A percentile compares a stretch with the other conserved stretches of the same genome.
phyloP scores from a whole-genome alignment of 2,329 filamentous ascomycete species.

The Ascocoryne sarcoides region DNA sequence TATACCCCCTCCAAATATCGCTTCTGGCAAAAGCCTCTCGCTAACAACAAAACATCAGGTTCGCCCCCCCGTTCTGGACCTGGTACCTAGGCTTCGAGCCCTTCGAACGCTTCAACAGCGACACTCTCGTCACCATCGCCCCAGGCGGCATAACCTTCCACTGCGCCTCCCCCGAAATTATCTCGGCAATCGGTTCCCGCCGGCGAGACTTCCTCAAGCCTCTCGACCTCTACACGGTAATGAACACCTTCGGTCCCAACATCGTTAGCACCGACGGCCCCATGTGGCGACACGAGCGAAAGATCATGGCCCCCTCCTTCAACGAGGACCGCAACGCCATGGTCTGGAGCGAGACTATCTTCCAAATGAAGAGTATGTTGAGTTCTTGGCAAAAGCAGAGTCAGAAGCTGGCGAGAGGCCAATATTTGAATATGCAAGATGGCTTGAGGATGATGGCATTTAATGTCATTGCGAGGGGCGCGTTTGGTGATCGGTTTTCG shows the following conservation, averaged over 20 bases:
- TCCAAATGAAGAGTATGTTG: slow-evolving; percentile 35
- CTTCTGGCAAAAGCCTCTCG: too few species aligned
- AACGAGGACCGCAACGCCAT: slow-evolving; percentile 36
- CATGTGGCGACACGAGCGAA: slow-evolving; percentile 22
- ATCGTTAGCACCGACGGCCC: slow-evolving; percentile 21
- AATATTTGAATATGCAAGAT: slow-evolving; percentile 28
- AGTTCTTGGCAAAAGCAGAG: slow-evolving; percentile 22
- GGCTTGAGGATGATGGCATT: slow-evolving; percentile 41
- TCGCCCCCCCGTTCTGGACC: slow-evolving; percentile 5
- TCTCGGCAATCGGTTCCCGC: slow-evolving; percentile 15
- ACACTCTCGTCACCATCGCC: slow-evolving; percentile 54
- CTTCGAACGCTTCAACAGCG: slow-evolving; percentile 21
- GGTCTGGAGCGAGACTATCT: slow-evolving; percentile 35
- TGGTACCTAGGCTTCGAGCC: slow-evolving; percentile 3
- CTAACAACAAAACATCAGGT: slow-evolving; percentile 2
- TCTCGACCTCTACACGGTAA: slow-evolving; percentile 16
- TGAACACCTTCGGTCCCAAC: slow-evolving; percentile 21
- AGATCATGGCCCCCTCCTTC: slow-evolving; percentile 21
- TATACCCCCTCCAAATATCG: too few species aligned
- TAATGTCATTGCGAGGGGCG: slow-evolving; percentile 42
- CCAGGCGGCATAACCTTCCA: slow-evolving; percentile 43
- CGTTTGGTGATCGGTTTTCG: slow-evolving; percentile 31
- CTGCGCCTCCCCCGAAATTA: slow-evolving; percentile 40
- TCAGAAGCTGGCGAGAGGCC: slow-evolving; percentile 21
- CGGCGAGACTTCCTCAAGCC: slow-evolving; percentile 21